Evolutionary conservation across 345 rosid species (phyloP).

Genomic region (Hypericum androsaemum): DNA sequence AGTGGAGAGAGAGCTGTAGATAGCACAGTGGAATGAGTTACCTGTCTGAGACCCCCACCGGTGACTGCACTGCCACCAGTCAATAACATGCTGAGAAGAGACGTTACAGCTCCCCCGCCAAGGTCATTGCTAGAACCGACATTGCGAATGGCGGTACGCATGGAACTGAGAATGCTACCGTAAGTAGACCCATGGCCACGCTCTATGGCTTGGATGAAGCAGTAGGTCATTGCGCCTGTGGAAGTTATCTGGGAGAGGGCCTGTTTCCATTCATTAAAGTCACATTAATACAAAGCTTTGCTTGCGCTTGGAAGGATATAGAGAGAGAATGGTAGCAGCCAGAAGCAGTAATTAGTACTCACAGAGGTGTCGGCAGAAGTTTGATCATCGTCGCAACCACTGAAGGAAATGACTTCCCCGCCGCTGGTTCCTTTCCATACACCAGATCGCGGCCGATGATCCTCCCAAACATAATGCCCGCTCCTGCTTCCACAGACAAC

Average conservation of each 20-base stretch:
- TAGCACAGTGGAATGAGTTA: too few relatives aligned
- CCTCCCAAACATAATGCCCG: constrained; percentile 73
- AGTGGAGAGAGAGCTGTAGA: too few relatives aligned
- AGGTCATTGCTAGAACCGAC: constrained; percentile 26
- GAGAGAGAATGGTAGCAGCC: background rate
- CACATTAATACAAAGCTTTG: background rate
- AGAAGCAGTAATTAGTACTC: constrained; percentile 18
- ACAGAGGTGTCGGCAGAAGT: constrained; percentile 88
- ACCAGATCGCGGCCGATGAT: constrained; percentile 81
- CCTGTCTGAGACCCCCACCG: constrained; percentile 56
- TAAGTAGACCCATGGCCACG: constrained; percentile 56
- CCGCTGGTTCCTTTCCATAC: constrained; percentile 81
- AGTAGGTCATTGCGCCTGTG: constrained; percentile 85
- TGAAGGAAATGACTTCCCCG: constrained; percentile 75
- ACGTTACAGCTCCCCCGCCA: constrained; percentile 52
- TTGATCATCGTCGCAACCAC: constrained; percentile 88
- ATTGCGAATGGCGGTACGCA: constrained; percentile 58
- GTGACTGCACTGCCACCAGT: constrained; percentile 59
- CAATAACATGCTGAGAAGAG: constrained; percentile 64
- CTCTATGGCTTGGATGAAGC: constrained; percentile 82
- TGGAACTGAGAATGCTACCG: constrained; percentile 58
- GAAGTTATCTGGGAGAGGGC: constrained; percentile 73
- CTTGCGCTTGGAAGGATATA: background rate
- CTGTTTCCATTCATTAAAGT: constrained; percentile 23
- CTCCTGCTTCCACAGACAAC: constrained; percentile 26